Conservation (phyloP, 2,329 filamentous ascomycete species). For the Cladosporium sp. region DNA sequence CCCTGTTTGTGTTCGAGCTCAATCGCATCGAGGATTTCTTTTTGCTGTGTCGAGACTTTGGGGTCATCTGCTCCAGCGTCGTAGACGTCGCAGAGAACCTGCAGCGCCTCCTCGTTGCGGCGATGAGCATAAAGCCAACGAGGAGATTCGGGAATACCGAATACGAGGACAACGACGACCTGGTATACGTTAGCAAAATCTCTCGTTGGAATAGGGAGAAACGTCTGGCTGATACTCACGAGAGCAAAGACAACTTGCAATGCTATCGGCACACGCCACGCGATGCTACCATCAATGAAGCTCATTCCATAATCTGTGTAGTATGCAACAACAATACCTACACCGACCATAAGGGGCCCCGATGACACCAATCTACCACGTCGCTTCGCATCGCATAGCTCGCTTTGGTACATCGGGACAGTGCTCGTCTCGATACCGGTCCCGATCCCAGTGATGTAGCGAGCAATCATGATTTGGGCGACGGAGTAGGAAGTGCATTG, state of each 20-base stretch:
- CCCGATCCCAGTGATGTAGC: slow-evolving; percentile 47
- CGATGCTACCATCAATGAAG: slow-evolving; percentile 39
- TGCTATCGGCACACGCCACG: slow-evolving; percentile 46
- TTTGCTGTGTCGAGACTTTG: slow-evolving; percentile 29
- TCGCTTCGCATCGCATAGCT: slow-evolving; percentile 31
- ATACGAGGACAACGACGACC: slow-evolving; percentile 38
- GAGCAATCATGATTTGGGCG: slow-evolving; percentile 43
- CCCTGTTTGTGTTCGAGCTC: slow-evolving; percentile 35
- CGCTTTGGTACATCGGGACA: slow-evolving; percentile 40
- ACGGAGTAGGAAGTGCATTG: slow-evolving; percentile 43
- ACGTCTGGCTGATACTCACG: neutral
- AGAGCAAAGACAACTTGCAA: slow-evolving; percentile 39
- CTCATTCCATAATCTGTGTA: slow-evolving; percentile 36
- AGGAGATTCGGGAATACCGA: slow-evolving; percentile 37
- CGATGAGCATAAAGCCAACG: slow-evolving; percentile 37
- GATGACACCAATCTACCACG: slow-evolving; percentile 32
- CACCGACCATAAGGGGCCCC: slow-evolving; percentile 32
- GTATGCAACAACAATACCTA: slow-evolving; percentile 28
- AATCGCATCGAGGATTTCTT: slow-evolving; percentile 34
- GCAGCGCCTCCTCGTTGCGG: slow-evolving; percentile 29
- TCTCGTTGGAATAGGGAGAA: neutral
- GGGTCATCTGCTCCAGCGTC: slow-evolving; percentile 23
- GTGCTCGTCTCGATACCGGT: slow-evolving; percentile 45
- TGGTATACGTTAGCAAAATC: neutral
- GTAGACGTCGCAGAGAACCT: slow-evolving; percentile 33